phyloP scores from a whole-genome alignment of 306 rosid species.

The Castanopsis chinensis region DNA sequence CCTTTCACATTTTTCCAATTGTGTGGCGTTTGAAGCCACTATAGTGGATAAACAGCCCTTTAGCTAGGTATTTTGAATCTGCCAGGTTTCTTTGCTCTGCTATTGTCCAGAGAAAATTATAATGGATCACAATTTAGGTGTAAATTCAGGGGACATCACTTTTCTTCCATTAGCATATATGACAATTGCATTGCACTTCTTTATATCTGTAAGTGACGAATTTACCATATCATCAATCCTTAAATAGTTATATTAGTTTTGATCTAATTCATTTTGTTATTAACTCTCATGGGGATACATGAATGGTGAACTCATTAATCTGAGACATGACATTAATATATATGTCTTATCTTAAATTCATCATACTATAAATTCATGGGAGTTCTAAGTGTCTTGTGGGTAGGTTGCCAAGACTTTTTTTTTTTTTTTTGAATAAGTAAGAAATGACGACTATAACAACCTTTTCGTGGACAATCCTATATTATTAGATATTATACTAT shows the following conservation, averaged over 20 bases:
- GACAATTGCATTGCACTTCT: not conserved
- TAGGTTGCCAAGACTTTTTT: no score
- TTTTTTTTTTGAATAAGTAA: no score
- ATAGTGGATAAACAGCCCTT: not conserved
- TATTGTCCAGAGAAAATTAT: constrained; percentile 99
- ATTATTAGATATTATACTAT: no score
- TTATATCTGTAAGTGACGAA: not conserved
- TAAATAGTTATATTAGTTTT: not conserved
- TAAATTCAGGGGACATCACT: not conserved
- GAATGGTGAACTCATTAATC: no score
- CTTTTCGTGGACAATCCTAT: no score
- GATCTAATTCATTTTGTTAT: not conserved
- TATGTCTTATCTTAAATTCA: no score
- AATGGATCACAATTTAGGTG: constrained; percentile 53
- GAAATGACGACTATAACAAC: no score
- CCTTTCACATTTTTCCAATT: not conserved
- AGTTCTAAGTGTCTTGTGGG: no score
- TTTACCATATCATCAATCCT: not conserved
- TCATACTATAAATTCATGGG: no score
- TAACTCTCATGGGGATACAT: no score
- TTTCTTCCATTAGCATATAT: not conserved
- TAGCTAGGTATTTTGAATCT: not conserved
- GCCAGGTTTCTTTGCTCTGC: constrained; percentile 25
- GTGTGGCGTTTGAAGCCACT: not conserved
- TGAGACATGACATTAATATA: no score